These are phyloP conservation scores for Mycosphaerelloides madeirae DNA, from an alignment of 2,329 filamentous ascomycete species.

Conservation along the genomic window DNA sequence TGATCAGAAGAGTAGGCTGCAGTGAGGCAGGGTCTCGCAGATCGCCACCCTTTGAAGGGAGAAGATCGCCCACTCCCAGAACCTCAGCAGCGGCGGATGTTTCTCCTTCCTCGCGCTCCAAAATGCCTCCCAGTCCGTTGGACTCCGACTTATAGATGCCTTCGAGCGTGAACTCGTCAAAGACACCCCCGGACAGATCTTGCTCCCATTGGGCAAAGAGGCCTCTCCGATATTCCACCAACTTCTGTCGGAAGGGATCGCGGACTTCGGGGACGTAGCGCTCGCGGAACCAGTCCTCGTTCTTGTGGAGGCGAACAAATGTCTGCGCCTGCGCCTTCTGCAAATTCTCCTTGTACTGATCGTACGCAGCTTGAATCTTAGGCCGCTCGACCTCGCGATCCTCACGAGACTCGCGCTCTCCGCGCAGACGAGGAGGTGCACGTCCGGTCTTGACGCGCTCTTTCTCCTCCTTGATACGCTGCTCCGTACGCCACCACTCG, in stretches of 20 bases:
- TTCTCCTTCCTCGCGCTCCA: conserved; percentile 95
- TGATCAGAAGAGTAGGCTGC: conserved; percentile 91
- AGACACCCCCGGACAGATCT: conserved; percentile 76
- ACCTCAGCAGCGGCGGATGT: conserved; percentile 88
- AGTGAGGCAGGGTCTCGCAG: conserved; percentile 82
- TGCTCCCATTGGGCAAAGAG: conserved; percentile 84
- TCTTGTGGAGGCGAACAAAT: conserved; percentile 89
- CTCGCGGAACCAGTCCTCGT: conserved; percentile 97
- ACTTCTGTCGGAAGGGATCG: conserved; percentile 66
- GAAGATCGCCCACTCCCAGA: conserved; percentile 82
- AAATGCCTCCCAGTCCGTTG: conserved; percentile 75
- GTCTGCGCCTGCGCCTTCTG: conserved; percentile 60
- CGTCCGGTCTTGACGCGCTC: conserved; percentile 66
- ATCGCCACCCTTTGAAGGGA: conserved; percentile 78
- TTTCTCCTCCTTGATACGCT: conserved; percentile 76
- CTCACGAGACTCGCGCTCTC: conserved; percentile 62
- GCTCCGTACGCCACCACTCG: conserved; percentile 80
- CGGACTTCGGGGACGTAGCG: conserved; percentile 82
- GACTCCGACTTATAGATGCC: conserved; percentile 90
- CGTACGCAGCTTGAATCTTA: conserved; percentile 67
- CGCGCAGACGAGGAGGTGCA: conserved; percentile 55
- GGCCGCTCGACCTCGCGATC: conserved; percentile 75
- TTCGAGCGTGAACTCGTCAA: conserved; percentile 92
- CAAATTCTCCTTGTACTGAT: conserved; percentile 61
- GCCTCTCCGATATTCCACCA: conserved; percentile 74